Evolutionary conservation across 1,284 basidiomycete genomes (phyloP), one percentile per base, ranked within the genome.

Genomic region (Cryptococcus maquisensis): DNA sequence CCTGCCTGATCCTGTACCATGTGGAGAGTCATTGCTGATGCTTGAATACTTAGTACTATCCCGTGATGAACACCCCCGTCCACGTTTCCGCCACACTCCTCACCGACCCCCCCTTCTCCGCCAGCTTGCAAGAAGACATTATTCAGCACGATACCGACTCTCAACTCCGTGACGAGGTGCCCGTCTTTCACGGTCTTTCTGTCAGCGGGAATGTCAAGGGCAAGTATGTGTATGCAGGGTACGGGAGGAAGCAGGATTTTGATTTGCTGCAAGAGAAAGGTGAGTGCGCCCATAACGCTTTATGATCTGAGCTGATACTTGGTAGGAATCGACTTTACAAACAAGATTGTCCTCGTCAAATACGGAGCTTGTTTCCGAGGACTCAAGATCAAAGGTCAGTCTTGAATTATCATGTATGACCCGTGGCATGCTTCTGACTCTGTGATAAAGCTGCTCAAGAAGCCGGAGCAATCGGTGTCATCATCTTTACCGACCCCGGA

Each of bases 401-500:
- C n/a, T 13, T 32, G 16, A 21, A 13, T n/a, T 35, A 20, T 39
- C 21, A 39, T 39, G 39, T 1, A 21, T 21, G n/a, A 40, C 39
- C 23, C 23, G 20, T 23, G 18, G 9, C 23, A 9, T 24, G 21
- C 8, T 24, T 37, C 47, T 21, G 8, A 32, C n/a, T 21, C 20
- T 45, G 64, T 91, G n/a, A 23, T 37, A n/a, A 88, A 77, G 83
- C 85, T 1, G 90, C 92, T 2, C 82, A 92, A 65, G 88, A 92
- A 60, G 83, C 84, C 4, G 93, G 93, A 20, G 90, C 80, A 0
- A 59, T 77, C 8, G 83, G 77, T 51, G 69, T 71, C 39, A 64
- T 83, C 52, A 93, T 97, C 65, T 98, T 91, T 77, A 85, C 84
- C 15, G 94, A 97, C 75, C 87, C 88, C 13, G 85, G 84, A 51